Conservation (phyloP, 2,329 filamentous ascomycete species). For the Fusarium sp. region DNA sequence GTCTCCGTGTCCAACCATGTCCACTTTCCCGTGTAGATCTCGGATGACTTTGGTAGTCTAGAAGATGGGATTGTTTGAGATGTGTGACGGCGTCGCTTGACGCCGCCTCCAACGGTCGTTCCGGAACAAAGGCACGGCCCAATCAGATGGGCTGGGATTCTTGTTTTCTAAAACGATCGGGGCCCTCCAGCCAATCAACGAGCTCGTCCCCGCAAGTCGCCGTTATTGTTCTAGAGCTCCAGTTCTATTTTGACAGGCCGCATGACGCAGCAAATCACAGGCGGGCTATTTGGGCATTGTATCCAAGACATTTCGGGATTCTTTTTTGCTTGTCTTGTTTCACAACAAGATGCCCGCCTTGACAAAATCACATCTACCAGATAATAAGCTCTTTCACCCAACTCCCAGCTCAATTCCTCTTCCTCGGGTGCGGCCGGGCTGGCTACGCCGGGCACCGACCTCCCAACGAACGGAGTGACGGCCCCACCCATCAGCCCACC, state of each 20-base stretch:
- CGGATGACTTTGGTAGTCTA: conserved; percentile 18
- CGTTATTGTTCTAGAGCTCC: conserved; percentile 22
- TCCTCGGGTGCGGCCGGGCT: conserved; percentile 47
- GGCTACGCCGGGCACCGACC: conserved; percentile 37
- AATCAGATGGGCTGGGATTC: conserved; percentile 33
- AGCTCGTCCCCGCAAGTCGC: conserved; percentile 23
- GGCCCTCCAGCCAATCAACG: conserved; percentile 14
- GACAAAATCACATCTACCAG: background rate
- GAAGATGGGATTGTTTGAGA: conserved; percentile 22
- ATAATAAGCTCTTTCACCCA: background rate
- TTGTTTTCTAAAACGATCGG: conserved; percentile 10
- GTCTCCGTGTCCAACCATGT: conserved; percentile 6
- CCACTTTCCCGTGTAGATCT: conserved; percentile 24
- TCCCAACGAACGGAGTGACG: conserved; percentile 37
- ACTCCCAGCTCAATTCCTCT: background rate
- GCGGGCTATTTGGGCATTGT: background rate
- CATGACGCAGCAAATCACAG: conserved; percentile 18
- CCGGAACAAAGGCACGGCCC: conserved; percentile 7
- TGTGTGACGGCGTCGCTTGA: conserved; percentile 15
- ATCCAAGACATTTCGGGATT: background rate
- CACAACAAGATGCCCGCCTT: background rate
- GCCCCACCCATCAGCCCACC: conserved; percentile 49
- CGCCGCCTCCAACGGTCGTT: conserved; percentile 19
- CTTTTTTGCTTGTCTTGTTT: background rate
- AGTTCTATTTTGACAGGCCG: conserved; percentile 26